Evolutionary conservation across 2,329 filamentous ascomycete genomes (phyloP), one percentile per base, ranked within the genome.

Genomic region (Raffaelea ambrosiae): DNA sequence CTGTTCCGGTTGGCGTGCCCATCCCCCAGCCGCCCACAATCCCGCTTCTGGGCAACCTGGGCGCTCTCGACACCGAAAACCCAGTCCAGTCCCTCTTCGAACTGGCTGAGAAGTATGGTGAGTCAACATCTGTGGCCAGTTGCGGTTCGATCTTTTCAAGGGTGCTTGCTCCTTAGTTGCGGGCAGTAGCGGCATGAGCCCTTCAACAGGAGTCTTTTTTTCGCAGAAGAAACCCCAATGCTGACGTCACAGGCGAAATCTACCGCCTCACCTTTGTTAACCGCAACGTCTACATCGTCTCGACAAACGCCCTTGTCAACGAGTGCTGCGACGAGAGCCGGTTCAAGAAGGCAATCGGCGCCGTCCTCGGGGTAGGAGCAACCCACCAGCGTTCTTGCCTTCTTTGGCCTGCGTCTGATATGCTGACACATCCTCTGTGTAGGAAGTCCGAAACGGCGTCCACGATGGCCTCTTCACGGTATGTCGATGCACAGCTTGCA

Each of bases 391-490:
- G 1, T 9, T n/a, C 19, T 18, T 38, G n/a, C 14, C 4, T 5
- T 13, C 7, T 33, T 18, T 42, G 20, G 7, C 21, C 16, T 10
- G 7, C 40, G 20, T 20, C 3, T 18, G 23, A n/a, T 31, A 43
- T 23, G 14, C 16, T 11, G 13, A 14, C 22, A 21, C 26, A 31
- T 13, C 5, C 35, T 18, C 9, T 13, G 20, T 38, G 22, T 33
- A 68, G 59, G 59, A 84, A 58, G 69, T 87, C 31, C 67, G 83
- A 53, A 73, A 79, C 50, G 79, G 75, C 21, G 68, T 79, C 1
- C 69, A 77, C 48, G 81, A 84, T 66, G 83, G 83, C 18, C 70
- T 87, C 5, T 86, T 87, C 58, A 86, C 82, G 0, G 81, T 67
- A 46, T 50, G 65, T 48, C n/a, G n/a, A n/a, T 19, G 9, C 16